Conservation (phyloP, 257 asterid genomes). For the Lycium ferocissimum region DNA sequence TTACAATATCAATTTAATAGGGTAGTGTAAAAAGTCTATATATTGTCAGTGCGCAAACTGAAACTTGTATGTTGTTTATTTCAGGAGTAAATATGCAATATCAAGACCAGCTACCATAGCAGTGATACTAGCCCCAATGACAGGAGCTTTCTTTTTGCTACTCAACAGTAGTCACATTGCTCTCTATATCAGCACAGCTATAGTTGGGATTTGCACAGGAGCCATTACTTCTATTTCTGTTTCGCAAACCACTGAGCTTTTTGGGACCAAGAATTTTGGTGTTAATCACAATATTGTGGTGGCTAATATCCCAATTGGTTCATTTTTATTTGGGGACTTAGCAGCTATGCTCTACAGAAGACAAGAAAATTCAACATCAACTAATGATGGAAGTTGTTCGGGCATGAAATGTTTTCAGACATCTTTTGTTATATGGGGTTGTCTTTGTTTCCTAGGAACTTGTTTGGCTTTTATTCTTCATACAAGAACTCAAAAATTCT, state of each 20-base stretch:
- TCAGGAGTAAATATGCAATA: slow-evolving; percentile 50
- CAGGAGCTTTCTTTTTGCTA: slow-evolving; percentile 72
- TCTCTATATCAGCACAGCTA: slow-evolving; percentile 64
- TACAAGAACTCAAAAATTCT: slow-evolving; percentile 50
- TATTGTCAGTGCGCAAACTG: background rate
- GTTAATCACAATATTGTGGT: slow-evolving; percentile 75
- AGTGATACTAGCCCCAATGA: slow-evolving; percentile 70
- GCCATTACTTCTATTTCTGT: slow-evolving; percentile 75
- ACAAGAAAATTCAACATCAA: slow-evolving; percentile 29
- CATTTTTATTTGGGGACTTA: slow-evolving; percentile 66
- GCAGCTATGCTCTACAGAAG: slow-evolving; percentile 64
- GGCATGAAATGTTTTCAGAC: slow-evolving; percentile 62
- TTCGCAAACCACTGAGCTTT: slow-evolving; percentile 66
- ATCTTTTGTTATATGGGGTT: slow-evolving; percentile 66
- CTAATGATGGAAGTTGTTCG: slow-evolving; percentile 46
- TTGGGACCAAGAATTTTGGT: slow-evolving; percentile 69
- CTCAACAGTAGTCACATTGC: slow-evolving; percentile 30
- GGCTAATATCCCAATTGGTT: slow-evolving; percentile 70
- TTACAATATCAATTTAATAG: background rate
- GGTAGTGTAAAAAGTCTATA: background rate
- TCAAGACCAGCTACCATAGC: slow-evolving; percentile 73
- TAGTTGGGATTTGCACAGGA: slow-evolving; percentile 72
- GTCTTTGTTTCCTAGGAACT: slow-evolving; percentile 59
- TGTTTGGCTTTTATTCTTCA: slow-evolving; percentile 56
- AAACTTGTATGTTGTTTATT: background rate